Evolutionary conservation across 116 monocot genomes (phyloP), one percentile per base, ranked within the genome.

Genomic region (Phalaenopsis hybrid): DNA sequence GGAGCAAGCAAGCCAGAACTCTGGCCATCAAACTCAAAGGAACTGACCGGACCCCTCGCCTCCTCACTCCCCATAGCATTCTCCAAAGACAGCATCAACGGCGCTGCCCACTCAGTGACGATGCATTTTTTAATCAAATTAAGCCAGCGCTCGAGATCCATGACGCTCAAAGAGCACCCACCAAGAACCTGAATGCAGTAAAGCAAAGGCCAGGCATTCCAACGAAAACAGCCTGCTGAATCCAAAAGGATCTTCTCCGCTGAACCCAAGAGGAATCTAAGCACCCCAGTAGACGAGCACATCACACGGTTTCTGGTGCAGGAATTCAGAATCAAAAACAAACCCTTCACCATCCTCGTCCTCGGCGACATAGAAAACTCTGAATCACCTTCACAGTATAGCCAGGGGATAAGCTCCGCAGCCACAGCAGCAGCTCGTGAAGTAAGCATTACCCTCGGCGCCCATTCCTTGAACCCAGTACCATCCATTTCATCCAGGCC

Each of bases 11-110:
- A 72, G 2, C 98, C 98, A 23, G 98, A 98, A 68, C 93, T 93
- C 83, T 95, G 93, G 10, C 98, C 98, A 67, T 98, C 98, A 84
- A 98, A 95, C 81, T 98, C 95, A 79, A 98, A 98, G 2, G 88
- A 87, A 43, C 79, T 78, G 0, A 88, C 90, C 0, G 98, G 98
- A 28, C 98, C 98, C 25, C 85, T 76, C 6, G 83, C 84, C 76
- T 98, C 98, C 58, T 88, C 85, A 51, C 90, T 88, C 7, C 79
- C 83, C 79, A 92, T 88, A 13, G 98, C 93, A 85, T 88, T 98
- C 92, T 98, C 98, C 61, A 98, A 67, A 31, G 93, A 82, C 63
- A 89, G 63, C 86, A 89, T 81, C 84, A 98, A 76, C 69, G 81
- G 86, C 43, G 69, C 46, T 0, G 93, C 87, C 98, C 93, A 94